Evolutionary conservation across 2,329 filamentous ascomycete species (phyloP), one percentile per base, ranked within the genome.

Genomic region (Aspergillus alliaceus): DNA sequence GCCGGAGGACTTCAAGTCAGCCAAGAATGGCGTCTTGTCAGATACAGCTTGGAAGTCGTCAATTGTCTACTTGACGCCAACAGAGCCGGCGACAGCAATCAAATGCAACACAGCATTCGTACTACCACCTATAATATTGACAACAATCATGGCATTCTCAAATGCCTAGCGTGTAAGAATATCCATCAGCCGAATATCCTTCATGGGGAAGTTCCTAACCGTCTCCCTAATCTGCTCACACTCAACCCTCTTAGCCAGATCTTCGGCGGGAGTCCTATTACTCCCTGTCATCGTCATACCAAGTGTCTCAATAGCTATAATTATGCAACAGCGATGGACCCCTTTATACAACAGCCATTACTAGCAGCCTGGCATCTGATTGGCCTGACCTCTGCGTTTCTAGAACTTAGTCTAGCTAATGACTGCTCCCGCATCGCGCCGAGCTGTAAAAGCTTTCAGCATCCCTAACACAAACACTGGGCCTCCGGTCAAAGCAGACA

Each of bases 1-100:
- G 53, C 84, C 84, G 4, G 89, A 91, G 2, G 90, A 90, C 79
- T 93, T 93, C 39, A 95, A 80, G 71, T 95, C 90, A 8, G 90
- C 90, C 22, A 95, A 82, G 80, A 92, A 89, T 20, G 90, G 90
- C n/a, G 84, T 91, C 49, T 86, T 84, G 78, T 95, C 87, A 0
- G 89, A 91, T 50, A 93, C 89, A 65, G 83, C 79, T 77, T 95
- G 90, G 85, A 93, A 93, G 44, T 93, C 90, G 65, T 93, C 90
- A 56, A 93, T 86, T 31, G 87, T 90, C 50, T 92, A 82, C 72
- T 90, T 89, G 70, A 92, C 82, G 64, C 88, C 90, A 14, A 90
- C 88, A 6, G 86, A 82, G 74, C 92, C 87, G 55, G 90, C 90
- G 56, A 92, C 91, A 66, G 90, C 90, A 69, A 93, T 89, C 31